Conservation (phyloP, 2,329 filamentous ascomycete species). For the Penicillium sclerotigenum region DNA sequence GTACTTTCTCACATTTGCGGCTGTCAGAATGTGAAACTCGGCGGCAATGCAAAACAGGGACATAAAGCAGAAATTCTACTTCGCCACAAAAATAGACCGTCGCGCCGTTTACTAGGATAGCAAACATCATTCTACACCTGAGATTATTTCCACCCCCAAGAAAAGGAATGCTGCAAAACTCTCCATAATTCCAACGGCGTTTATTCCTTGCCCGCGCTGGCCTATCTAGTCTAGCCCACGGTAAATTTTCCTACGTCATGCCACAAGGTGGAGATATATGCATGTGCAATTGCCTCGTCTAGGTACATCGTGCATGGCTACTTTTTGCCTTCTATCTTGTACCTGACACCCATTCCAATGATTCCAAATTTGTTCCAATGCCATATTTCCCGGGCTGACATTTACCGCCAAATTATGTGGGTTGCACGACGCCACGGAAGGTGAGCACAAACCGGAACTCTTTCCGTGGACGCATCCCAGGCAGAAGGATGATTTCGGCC, state of each 20-base stretch:
- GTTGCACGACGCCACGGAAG: background rate
- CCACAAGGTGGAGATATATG: too few species aligned
- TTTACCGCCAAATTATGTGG: background rate
- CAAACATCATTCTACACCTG: background rate
- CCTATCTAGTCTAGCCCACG: background rate
- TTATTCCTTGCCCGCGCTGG: background rate
- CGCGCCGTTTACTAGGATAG: background rate
- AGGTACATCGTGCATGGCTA: background rate
- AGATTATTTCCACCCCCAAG: background rate
- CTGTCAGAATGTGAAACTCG: background rate
- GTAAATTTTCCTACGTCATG: background rate
- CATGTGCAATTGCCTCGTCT: background rate
- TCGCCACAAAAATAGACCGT: background rate
- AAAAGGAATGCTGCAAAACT: background rate
- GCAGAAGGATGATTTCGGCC: background rate
- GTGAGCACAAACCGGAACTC: background rate
- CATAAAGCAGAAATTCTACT: background rate
- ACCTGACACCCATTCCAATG: background rate
- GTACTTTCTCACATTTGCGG: background rate
- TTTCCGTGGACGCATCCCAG: background rate
- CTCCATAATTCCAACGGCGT: background rate
- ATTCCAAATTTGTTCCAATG: background rate
- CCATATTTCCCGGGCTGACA: background rate
- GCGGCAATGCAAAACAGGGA: background rate
- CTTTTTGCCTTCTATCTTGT: background rate